phyloP scores from a whole-genome alignment of 306 rosid genomes.

The Trichosanthes cucumerina region DNA sequence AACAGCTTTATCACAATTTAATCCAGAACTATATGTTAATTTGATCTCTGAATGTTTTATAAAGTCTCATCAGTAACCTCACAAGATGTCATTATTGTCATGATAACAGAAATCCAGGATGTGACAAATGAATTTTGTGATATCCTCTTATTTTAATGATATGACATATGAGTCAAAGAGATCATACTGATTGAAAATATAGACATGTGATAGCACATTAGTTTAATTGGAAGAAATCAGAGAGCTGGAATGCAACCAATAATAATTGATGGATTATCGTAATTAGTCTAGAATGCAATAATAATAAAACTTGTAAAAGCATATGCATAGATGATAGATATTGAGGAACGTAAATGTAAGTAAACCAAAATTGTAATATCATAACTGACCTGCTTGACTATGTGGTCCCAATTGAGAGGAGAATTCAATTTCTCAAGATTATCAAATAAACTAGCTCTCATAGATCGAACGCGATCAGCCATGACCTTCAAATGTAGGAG shows the following conservation, averaged over 20 bases:
- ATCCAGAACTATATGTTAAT: neutral
- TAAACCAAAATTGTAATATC: neutral
- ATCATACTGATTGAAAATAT: neutral
- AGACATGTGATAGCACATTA: neutral
- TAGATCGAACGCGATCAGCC: slow-evolving; percentile 19
- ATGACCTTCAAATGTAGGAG: slow-evolving; percentile 12
- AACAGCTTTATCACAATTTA: neutral
- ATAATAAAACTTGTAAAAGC: neutral
- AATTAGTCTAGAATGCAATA: neutral
- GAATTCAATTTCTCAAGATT: slow-evolving; percentile 20
- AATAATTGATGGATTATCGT: neutral
- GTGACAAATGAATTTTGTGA: neutral
- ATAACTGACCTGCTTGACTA: slow-evolving; percentile 25
- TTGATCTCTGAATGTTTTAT: neutral
- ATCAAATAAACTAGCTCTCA: slow-evolving; percentile 18
- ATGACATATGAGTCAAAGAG: neutral
- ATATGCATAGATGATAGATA: neutral
- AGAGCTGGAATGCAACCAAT: neutral
- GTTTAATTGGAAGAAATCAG: neutral
- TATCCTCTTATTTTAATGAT: neutral
- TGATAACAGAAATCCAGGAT: neutral
- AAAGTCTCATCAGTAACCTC: neutral
- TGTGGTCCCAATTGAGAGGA: slow-evolving; percentile 27
- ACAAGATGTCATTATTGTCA: neutral
- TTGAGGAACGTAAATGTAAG: neutral